A percentile compares a stretch with the other conserved stretches of the same genome.
Evolutionary conservation across 768 basidiomycete genomes (phyloP).

Genomic region (Rhodotorula babjevae): DNA sequence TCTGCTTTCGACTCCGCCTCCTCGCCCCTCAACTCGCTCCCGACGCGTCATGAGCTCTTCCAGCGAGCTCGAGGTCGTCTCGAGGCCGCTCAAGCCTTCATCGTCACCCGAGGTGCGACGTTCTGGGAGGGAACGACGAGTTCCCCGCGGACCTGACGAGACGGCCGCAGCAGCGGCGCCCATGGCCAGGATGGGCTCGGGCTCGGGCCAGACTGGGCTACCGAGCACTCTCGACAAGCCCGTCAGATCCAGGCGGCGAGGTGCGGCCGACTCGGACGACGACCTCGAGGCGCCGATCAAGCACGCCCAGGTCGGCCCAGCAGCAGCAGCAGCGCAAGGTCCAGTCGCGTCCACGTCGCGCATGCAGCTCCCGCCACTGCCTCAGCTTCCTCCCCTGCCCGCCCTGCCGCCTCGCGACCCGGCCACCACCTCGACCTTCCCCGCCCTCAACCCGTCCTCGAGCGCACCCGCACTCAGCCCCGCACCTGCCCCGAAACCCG

Average conservation of each 20-base stretch:
- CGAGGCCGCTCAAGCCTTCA: not conserved
- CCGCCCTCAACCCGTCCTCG: no score
- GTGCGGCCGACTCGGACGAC: no score
- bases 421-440: not conserved
- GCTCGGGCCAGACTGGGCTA: not conserved
- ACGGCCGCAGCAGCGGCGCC: conserved; percentile 2
- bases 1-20: not conserved
- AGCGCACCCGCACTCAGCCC: no score
- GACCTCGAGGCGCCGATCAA: no score
- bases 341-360: no score
- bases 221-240: not conserved
- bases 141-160: conserved; percentile 1
- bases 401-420: no score
- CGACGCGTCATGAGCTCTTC: conserved; percentile 6
- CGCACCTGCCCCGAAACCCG: not conserved
- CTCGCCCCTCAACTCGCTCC: not conserved
- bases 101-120: conserved; percentile 42
- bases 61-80: conserved; percentile 54
- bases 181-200: no score
- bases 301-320: no score
- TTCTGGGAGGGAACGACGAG: conserved; percentile 40
- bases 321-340: no score
- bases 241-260: no score
- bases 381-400: no score
- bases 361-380: not conserved